Base-by-base conservation (phyloP, 495 filamentous ascomycete species). In the Penicillium manginii region DNA sequence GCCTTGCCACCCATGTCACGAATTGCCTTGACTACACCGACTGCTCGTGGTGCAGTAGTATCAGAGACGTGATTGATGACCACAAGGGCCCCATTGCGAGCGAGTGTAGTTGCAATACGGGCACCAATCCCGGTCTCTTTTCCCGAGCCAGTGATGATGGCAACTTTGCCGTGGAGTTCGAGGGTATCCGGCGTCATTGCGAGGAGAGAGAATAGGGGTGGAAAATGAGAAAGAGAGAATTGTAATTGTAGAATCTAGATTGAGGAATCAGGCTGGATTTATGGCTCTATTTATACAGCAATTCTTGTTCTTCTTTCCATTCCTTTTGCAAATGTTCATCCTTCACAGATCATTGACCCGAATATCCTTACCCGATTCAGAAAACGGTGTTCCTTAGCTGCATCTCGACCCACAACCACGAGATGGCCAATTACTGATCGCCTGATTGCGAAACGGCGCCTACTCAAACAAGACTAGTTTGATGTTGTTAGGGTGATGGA, bases 81-180 rank as follows among this genome's bases (percentile, higher is more conserved):
- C 29, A 80, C 77, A 7, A 64, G 64, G 18, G 73, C 75, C 7
- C 78, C 79, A 54, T 74, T 68, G 2, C 64, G 58, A 37, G 76
- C 74, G 6, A 83, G 65, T 1, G 68, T 64, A 3, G 42, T n/a
- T 12, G 75, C 79, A 46, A 81, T 79, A 7, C 64, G 72, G 3
- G 75, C 75, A 2, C 80, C 79, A 33, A 83, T 81, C 26, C 79
- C 80, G 51, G 64, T 78, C 21, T 72, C 65, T 47, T 47, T 59
- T 51, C 67, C 78, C 57, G 60, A 79, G 18, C 80, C 80, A 8
- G 80, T 84, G 55, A 84, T 63, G 12, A 83, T 77, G 61, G 79
- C 81, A 26, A 75, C 62, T 64, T 83, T 83, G 49, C 77, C 78
- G 11, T 64, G 26, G 15, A 83, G 75, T 8, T 75, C 80, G 2